A percentile compares a stretch with the other conserved stretches of the same genome.
Evolutionary conservation across 2,329 filamentous ascomycete species (phyloP).

Genomic region (Hypoxylon sp.): DNA sequence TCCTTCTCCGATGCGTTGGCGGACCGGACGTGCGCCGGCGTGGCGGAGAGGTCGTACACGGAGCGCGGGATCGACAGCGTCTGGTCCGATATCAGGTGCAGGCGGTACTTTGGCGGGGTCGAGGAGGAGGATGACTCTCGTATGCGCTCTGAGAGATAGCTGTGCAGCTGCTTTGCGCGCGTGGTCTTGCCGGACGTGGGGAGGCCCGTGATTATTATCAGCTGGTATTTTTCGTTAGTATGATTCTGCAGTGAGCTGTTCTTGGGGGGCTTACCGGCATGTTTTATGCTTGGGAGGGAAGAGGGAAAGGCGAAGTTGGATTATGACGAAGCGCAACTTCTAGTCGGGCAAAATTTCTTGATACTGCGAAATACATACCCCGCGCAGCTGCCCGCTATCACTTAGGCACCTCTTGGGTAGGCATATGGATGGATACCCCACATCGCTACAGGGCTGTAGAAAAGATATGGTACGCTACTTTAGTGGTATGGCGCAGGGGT

Average conservation of each 20-base stretch:
- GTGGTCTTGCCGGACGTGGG: conserved; percentile 79
- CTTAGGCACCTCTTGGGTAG: not conserved
- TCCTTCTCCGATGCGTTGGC: conserved; percentile 85
- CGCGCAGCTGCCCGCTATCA: conserved; percentile 24
- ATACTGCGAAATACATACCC: conserved; percentile 29
- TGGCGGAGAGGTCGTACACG: conserved; percentile 77
- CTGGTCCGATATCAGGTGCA: conserved; percentile 82
- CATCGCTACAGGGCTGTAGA: conserved; percentile 8
- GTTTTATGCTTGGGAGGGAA: not conserved
- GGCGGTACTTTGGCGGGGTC: conserved; percentile 66
- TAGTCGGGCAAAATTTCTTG: conserved; percentile 29
- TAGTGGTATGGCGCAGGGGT: conserved; percentile 17
- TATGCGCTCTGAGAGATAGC: conserved; percentile 74
- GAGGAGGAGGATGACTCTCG: conserved; percentile 53
- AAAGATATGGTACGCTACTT: conserved; percentile 7
- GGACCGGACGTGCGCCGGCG: conserved; percentile 74
- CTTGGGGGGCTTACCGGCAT: conserved; percentile 30
- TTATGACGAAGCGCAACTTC: conserved; percentile 12
- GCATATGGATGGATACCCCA: conserved; percentile 5
- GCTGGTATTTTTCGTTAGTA: conserved; percentile 57
- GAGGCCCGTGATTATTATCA: conserved; percentile 77
- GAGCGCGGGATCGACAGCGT: conserved; percentile 76
- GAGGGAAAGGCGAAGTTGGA: not conserved
- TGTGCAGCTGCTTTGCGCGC: conserved; percentile 75
- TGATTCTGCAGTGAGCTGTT: not conserved